phyloP scores from a whole-genome alignment of 306 rosid genomes.

The Echinosophora koreensis region DNA sequence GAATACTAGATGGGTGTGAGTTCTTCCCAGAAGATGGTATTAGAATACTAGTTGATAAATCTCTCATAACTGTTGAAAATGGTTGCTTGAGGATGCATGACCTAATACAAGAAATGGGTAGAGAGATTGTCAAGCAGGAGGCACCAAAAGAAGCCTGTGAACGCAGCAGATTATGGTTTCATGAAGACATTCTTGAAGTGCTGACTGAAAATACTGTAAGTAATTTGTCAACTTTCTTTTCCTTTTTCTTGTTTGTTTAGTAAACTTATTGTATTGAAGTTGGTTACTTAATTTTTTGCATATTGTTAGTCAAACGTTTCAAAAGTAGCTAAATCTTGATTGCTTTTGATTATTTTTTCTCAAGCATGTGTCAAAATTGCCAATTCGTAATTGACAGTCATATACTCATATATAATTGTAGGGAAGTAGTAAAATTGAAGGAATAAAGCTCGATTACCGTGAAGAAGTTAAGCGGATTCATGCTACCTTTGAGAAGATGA shows the following conservation, averaged over 20 bases:
- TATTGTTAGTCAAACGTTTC: neutral
- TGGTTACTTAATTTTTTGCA: neutral
- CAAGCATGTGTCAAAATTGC: neutral
- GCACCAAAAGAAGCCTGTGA: neutral
- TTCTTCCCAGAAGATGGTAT: neutral
- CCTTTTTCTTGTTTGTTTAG: too few species aligned
- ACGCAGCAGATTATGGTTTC: slow-evolving; percentile 35
- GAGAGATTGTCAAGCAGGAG: neutral
- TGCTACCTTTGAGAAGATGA: slow-evolving; percentile 15
- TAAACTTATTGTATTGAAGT: neutral
- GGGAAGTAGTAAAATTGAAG: neutral
- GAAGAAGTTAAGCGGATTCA: neutral
- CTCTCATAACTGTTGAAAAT: neutral
- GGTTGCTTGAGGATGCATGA: neutral
- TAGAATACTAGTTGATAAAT: neutral
- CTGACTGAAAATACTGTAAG: neutral
- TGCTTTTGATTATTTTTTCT: neutral
- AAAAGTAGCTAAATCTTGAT: neutral
- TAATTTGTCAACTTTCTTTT: neutral
- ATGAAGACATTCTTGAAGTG: neutral
- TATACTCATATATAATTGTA: neutral
- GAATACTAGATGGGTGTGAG: slow-evolving; percentile 12
- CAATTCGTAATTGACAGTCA: neutral
- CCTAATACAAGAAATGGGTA: neutral
- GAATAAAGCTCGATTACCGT: neutral